Base-by-base conservation (phyloP, 805 yeast species). In the Pichia californica region DNA sequence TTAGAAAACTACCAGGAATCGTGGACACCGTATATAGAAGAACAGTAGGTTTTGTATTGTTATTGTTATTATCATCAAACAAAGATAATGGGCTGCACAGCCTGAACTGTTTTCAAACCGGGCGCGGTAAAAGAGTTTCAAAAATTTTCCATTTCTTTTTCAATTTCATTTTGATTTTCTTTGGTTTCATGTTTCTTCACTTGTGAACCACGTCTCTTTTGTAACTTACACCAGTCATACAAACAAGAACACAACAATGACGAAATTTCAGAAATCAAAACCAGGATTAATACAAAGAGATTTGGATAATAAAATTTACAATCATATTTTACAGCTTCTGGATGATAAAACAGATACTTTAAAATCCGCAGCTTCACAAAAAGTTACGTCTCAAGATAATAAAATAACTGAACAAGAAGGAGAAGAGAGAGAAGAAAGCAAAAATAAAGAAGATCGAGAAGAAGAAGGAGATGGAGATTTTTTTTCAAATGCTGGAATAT, bases 241-340 rank as follows among this genome's bases (percentile, higher is more conserved):
- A n/a, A n/a, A n/a, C n/a, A n/a, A n/a, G n/a, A n/a, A n/a, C n/a
- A n/a, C n/a, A n/a, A n/a, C n/a, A 20, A 43, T 43, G 46, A 37
- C 40, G 25, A 40, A 40, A 23, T 9, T 7, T 36, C 41, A 46
- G 7, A 47, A 49, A 31, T 31, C 45, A 3, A 49, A 49, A 20
- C 31, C 45, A 2, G 62, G 62, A 3, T 40, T 49, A 14, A 48
- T 62, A 25, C 64, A 61, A 28, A 54, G 58, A 31, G 61, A 59
- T 13, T 53, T 81, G 41, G 87, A 82, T 51, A 73, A 71, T 45
- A 80, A 77, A 51, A 68, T 84, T 2, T 70, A 73, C 42, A 75
- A 70, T 40, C 64, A 77, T 18, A 72, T 83, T 1, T 75, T 76
- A 53, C 66, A 70, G 11, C 62, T 83, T 30, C 63, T 83, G 21